Evolutionary conservation across 495 filamentous ascomycete species (phyloP).

Genomic region (Ramalina intermedia): DNA sequence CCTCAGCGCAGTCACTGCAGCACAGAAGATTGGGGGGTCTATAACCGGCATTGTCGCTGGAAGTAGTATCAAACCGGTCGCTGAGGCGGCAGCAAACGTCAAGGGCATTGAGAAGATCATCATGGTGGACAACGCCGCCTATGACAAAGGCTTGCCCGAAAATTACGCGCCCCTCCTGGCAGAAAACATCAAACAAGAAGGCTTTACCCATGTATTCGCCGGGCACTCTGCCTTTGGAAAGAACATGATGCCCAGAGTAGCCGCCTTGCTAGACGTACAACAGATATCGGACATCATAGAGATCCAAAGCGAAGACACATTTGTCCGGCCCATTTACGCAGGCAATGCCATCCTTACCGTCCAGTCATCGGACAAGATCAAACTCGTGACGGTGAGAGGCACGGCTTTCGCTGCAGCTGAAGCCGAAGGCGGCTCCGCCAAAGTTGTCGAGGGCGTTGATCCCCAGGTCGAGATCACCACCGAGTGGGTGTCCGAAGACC

Average conservation of each 20-base stretch:
- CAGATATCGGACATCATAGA: conserved; percentile 83
- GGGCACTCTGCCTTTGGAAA: conserved; percentile 95
- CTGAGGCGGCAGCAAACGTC: conserved; percentile 77
- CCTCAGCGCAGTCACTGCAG: conserved; percentile 74
- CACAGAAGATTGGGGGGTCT: conserved; percentile 69
- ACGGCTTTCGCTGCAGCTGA: conserved; percentile 58
- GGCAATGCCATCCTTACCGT: conserved; percentile 97
- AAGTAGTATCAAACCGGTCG: conserved; percentile 61
- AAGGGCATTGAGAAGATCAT: conserved; percentile 84
- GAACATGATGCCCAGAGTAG: conserved; percentile 83
- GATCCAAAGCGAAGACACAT: conserved; percentile 84
- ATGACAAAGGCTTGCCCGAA: conserved; percentile 89
- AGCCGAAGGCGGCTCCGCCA: conserved; percentile 34
- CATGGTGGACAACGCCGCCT: conserved; percentile 72
- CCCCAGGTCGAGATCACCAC: conserved; percentile 51
- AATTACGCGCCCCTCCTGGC: conserved; percentile 87
- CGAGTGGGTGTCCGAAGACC: conserved; percentile 89
- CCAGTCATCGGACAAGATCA: conserved; percentile 72
- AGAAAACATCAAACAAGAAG: conserved; percentile 89
- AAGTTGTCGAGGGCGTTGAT: conserved; percentile 32
- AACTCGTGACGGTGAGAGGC: conserved; percentile 81
- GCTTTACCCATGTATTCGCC: conserved; percentile 79
- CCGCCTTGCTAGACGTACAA: conserved; percentile 84
- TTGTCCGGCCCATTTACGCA: conserved; percentile 93
- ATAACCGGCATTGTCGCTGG: conserved; percentile 83